Evolutionary conservation across 1,284 basidiomycete species (phyloP), one percentile per base, ranked within the genome.

Genomic region (Fomitopsis schrenkii): DNA sequence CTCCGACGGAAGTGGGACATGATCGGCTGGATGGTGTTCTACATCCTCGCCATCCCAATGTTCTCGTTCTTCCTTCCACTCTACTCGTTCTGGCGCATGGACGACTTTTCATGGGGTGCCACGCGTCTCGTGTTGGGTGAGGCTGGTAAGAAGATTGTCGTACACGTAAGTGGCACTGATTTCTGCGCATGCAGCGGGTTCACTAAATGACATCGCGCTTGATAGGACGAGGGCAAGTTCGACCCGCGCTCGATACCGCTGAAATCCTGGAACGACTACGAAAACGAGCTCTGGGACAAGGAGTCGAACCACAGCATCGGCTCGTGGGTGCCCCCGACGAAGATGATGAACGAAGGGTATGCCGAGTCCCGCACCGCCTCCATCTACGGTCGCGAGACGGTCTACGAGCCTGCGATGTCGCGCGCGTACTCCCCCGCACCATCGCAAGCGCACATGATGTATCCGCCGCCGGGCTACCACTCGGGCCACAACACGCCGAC

Each of bases 71-170:
- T 95, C 77, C 83, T 98, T 44, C 97, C 96, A 0, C 78, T 98
- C 22, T 98, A 98, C 76, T 97, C 97, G 1, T 98, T 98, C 88
- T 99, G 96, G 97, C 88, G 84, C 68, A 98, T 98, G 96, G 97
- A 98, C 77, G 95, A 97, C 77, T 98, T 98, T 85, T 96, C 94
- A 3, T 97, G 95, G 97, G 97, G 97, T 85, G 84, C 85, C 54
- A 97, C 95, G 22, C 93, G 93, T 86, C 75, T 96, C 64, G 96
- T 99, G 38, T 79, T 97, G 67, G 97, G 96, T 68, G 97, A 99
- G 77, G 85, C 89, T 62, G 97, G 96, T 35, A 96, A 97, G 83
- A 96, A 95, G 78, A 80, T 98, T 67, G 88, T 98, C 65, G 88
- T 98, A 59, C 97, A 98, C 75, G 93, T 94, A 73, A 66, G 89